Conservation (phyloP, 2,329 filamentous ascomycete genomes). For the Trichoderma atroviride region DNA sequence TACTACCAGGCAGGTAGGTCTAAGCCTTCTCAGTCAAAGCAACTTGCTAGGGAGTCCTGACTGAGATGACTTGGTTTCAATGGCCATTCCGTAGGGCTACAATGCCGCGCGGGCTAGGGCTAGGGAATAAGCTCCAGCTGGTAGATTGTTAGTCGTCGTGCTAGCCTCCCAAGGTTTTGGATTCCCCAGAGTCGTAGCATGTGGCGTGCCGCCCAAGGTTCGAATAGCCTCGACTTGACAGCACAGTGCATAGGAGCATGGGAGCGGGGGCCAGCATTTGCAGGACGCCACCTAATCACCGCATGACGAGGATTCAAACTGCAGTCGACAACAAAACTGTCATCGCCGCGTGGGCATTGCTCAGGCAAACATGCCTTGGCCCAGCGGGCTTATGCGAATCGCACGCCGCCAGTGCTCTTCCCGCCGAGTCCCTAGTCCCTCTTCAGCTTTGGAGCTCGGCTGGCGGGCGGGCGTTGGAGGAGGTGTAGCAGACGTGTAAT, state of each 20-base stretch:
- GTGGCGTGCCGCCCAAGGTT: background rate
- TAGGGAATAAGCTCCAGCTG: conserved; percentile 19
- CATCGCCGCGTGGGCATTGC: conserved; percentile 21
- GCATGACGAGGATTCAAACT: conserved; percentile 13
- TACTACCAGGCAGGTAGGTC: no score
- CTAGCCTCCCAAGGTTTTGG: background rate
- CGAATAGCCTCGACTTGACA: conserved; percentile 20
- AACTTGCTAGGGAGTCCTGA: background rate
- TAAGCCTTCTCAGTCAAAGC: no score
- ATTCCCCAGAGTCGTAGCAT: background rate
- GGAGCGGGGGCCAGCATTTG: background rate
- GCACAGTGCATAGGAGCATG: conserved; percentile 17
- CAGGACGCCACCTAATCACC: conserved; percentile 24
- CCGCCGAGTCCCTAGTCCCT: background rate
- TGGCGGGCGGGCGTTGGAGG: background rate
- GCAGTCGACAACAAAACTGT: conserved; percentile 8
- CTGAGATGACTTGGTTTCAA: background rate
- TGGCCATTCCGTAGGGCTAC: conserved; percentile 5
- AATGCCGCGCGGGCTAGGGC: conserved; percentile 1
- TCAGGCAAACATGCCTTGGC: background rate
- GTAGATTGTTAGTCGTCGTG: background rate
- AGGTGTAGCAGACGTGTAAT: background rate
- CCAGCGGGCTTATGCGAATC: conserved; percentile 17
- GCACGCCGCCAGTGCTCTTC: background rate
- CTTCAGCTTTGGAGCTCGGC: conserved; percentile 2